Base-by-base conservation (phyloP, 73 alveolate genomes). In the Paramecium sonneborni region DNA sequence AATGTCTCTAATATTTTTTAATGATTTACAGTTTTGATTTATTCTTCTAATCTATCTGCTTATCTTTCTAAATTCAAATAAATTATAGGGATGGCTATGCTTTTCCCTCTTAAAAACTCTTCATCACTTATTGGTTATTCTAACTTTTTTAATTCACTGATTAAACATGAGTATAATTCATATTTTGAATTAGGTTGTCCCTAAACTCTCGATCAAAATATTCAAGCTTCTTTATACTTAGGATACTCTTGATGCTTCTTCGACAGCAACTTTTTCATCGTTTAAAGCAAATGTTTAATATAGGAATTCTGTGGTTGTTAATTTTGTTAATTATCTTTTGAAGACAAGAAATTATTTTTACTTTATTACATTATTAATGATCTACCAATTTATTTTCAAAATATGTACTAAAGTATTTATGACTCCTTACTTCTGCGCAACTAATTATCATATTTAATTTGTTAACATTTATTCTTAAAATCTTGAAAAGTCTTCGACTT, bases 391-490 rank as follows among this genome's bases (percentile, higher is more conserved):
- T 79, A 20, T 46, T 79, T 79, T 79, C 90, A 44, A 79, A 41
- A 24, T 79, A 79, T 43, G 39, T 76, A 41, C 90, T 79, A 44
- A 79, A 79, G 39, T 79, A 28, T 79, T 79, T 76, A 79, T 79
- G 90, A 79, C 76, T 79, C 90, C 90, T 41, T 0, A 79, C 90
- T 1, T 76, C 90, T 10, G 90, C 69, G 41, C 41, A 79, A 0
- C 90, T 76, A 24, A 79, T 79, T 11, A 79, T 79, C 69, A 79
- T 43, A 79, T 79, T 44, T 79, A 39, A 43, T 39, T 32, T 1
- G 90, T 79, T 10, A 79, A 76, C 90, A 79, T 79, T 79, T 79
- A 57, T 44, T 79, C 69, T 44, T 79, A 79, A 34, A 79, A 79
- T 79, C 76, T 43, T 39, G 90, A 24, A 34, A 79, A 79, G n/a